Conservation (phyloP, 2,329 filamentous ascomycete species). For the Sporothrix luriei region DNA sequence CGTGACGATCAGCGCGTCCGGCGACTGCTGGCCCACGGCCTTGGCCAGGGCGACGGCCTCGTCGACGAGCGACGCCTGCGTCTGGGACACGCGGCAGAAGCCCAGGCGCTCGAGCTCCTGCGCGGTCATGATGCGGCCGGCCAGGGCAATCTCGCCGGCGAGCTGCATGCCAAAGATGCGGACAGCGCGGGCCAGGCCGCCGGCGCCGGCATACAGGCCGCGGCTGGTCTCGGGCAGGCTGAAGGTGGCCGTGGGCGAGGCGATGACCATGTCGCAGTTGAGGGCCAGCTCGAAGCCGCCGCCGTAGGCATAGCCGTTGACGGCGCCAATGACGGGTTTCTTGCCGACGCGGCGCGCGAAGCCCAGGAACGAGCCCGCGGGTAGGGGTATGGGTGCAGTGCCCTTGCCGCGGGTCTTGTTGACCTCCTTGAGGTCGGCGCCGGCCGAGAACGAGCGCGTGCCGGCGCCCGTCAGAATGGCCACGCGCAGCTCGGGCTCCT, state of each 20-base stretch:
- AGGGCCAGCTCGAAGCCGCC: constrained; percentile 64
- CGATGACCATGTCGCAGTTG: constrained; percentile 63
- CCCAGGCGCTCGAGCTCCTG: constrained; percentile 65
- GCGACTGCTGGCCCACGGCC: constrained; percentile 66
- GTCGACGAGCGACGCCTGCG: constrained; percentile 45
- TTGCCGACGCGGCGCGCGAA: constrained; percentile 57
- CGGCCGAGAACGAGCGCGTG: constrained; percentile 55
- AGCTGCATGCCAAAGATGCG: constrained; percentile 68
- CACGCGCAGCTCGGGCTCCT: constrained; percentile 52
- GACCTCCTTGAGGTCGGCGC: constrained; percentile 58
- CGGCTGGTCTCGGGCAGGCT: constrained; percentile 68
- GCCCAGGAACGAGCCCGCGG: constrained; percentile 38
- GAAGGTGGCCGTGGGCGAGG: constrained; percentile 55
- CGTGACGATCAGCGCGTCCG: constrained; percentile 73
- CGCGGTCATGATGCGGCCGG: constrained; percentile 62
- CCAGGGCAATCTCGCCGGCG: constrained; percentile 71
- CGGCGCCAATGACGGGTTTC: constrained; percentile 65
- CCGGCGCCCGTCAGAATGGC: constrained; percentile 56
- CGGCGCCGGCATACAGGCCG: constrained; percentile 71
- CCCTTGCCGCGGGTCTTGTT: constrained; percentile 37
- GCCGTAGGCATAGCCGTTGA: constrained; percentile 63
- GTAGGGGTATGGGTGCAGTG: constrained; percentile 35
- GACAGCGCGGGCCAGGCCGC: constrained; percentile 67
- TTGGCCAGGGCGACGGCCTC: constrained; percentile 62
- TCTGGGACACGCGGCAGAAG: constrained; percentile 57